Percentiles rank a stretch among this genome's conserved stretches.
Evolutionary conservation across 805 yeast species (phyloP).

Genomic region (Brettanomyces sp.): DNA sequence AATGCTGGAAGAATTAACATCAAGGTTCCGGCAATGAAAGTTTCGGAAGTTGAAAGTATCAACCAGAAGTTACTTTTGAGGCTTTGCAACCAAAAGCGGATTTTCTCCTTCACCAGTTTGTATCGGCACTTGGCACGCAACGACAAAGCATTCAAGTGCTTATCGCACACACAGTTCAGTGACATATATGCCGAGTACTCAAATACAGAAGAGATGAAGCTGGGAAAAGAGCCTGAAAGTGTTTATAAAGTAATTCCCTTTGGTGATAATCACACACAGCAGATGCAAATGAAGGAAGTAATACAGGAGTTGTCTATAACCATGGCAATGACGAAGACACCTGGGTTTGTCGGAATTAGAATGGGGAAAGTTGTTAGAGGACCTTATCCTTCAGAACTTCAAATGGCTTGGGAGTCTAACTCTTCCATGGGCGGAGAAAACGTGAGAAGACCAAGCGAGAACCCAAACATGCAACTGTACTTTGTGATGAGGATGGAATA

Average conservation of each 20-base stretch:
- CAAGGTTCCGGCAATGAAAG: slow-evolving; percentile 17
- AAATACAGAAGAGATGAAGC: slow-evolving; percentile 9
- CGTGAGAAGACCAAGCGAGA: background rate
- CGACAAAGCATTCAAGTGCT: slow-evolving; percentile 23
- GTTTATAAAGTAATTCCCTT: slow-evolving; percentile 47
- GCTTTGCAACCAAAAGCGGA: slow-evolving; percentile 25
- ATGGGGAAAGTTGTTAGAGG: slow-evolving; percentile 41
- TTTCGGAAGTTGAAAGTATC: slow-evolving; percentile 24
- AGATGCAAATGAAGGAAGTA: slow-evolving; percentile 31
- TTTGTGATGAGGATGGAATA: slow-evolving; percentile 29
- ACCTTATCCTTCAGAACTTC: slow-evolving; percentile 5
- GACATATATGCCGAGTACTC: slow-evolving; percentile 29
- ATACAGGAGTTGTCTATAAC: slow-evolving; percentile 40
- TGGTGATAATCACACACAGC: slow-evolving; percentile 33
- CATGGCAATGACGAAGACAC: slow-evolving; percentile 27
- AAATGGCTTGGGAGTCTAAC: background rate
- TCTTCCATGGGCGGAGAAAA: slow-evolving; percentile 1
- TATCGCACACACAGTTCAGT: slow-evolving; percentile 38
- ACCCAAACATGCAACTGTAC: slow-evolving; percentile 28
- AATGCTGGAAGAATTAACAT: background rate
- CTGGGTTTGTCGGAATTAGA: slow-evolving; percentile 37
- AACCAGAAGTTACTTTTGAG: slow-evolving; percentile 26
- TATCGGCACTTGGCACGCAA: slow-evolving; percentile 12
- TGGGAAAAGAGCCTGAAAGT: slow-evolving; percentile 11
- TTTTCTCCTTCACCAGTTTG: slow-evolving; percentile 25